These are phyloP conservation scores for Xylariales sp. DNA, from an alignment of 2,329 filamentous ascomycete genomes.

Conservation along the genomic window DNA sequence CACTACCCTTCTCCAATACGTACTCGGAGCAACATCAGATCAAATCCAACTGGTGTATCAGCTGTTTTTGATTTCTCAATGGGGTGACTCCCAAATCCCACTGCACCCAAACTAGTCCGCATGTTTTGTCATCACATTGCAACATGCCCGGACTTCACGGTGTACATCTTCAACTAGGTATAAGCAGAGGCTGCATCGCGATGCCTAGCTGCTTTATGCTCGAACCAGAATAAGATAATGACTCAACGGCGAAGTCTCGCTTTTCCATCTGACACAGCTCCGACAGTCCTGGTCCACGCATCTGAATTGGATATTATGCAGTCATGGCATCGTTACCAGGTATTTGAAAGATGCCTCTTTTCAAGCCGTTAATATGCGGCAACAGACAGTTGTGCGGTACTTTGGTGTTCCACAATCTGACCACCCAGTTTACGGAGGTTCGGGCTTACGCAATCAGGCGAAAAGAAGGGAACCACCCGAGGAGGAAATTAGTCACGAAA, in stretches of 20 bases:
- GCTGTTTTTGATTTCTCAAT: slow-evolving; percentile 9
- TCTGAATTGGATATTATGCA: background rate
- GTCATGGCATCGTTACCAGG: slow-evolving; percentile 4
- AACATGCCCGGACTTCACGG: background rate
- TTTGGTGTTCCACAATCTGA: slow-evolving; percentile 26
- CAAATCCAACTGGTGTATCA: background rate
- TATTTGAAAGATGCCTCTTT: background rate
- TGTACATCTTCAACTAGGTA: slow-evolving; percentile 11
- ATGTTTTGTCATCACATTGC: slow-evolving; percentile 27
- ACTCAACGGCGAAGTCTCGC: slow-evolving; percentile 17
- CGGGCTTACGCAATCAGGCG: slow-evolving; percentile 9
- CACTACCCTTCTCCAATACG: slow-evolving; percentile 23
- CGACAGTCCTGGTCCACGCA: background rate
- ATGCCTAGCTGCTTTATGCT: slow-evolving; percentile 10
- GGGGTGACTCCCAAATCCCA: background rate
- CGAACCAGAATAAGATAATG: slow-evolving; percentile 19
- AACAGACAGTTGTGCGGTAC: background rate
- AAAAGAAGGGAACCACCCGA: background rate
- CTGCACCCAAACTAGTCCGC: background rate
- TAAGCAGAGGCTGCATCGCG: slow-evolving; percentile 22
- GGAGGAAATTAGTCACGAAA: slow-evolving; percentile 2
- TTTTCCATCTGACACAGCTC: slow-evolving; percentile 22
- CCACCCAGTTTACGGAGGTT: slow-evolving; percentile 25
- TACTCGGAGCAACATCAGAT: slow-evolving; percentile 7
- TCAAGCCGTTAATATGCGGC: slow-evolving; percentile 14